These are phyloP conservation scores for Anaeromyces robustus DNA, from an alignment of 192 early-diverging fungal species.

Conservation along the genomic window DNA sequence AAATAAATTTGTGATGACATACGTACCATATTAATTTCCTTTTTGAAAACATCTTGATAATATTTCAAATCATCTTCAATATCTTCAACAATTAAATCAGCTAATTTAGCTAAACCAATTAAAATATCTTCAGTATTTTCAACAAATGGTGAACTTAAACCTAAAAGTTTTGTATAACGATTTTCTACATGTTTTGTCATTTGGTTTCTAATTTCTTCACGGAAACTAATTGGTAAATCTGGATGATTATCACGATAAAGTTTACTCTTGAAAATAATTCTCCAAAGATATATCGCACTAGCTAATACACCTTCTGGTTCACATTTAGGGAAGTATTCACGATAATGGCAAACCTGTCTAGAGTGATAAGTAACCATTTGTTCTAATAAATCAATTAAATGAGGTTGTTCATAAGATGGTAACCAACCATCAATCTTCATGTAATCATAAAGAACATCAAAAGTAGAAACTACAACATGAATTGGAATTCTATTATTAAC, in stretches of 20 bases:
- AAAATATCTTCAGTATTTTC: conserved; percentile 21
- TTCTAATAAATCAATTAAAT: conserved; percentile 18
- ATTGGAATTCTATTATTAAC: conserved; percentile 21
- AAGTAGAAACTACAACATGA: conserved; percentile 18
- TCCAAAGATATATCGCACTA: conserved; percentile 26
- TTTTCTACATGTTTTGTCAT: conserved; percentile 18
- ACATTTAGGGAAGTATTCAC: conserved; percentile 37
- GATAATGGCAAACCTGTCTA: conserved; percentile 31
- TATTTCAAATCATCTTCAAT: conserved; percentile 33
- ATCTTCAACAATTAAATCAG: conserved; percentile 29
- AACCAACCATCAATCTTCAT: conserved; percentile 23
- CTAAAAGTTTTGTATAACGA: conserved; percentile 23
- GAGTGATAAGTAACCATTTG: conserved; percentile 28
- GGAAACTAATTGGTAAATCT: conserved; percentile 20
- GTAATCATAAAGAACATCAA: conserved; percentile 18
- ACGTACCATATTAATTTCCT: conserved; percentile 27
- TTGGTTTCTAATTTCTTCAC: conserved; percentile 15
- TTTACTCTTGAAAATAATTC: conserved; percentile 26
- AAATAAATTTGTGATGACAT: conserved; percentile 25
- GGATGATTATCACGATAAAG: conserved; percentile 24
- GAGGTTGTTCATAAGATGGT: conserved; percentile 14
- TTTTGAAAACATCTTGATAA: conserved; percentile 12
- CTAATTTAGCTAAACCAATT: conserved; percentile 25
- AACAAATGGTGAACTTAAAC: conserved; percentile 26
- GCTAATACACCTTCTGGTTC: conserved; percentile 23